Conservation (phyloP, 331 rosid genomes). For the Phaseolus coccineus region DNA sequence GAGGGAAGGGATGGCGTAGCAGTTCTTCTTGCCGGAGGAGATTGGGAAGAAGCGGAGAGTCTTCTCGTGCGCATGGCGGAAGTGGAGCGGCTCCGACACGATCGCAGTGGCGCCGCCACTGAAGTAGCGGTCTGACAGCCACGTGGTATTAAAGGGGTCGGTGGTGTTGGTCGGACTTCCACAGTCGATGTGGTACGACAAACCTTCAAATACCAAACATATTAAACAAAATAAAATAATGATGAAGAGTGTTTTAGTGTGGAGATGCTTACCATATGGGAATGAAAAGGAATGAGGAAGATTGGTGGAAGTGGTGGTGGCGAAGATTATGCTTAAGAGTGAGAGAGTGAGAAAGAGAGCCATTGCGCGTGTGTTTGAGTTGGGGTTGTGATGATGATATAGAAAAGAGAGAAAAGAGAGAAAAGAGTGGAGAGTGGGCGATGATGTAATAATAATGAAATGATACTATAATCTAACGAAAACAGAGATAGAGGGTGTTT, state of each 20-base stretch:
- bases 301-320: conserved; percentile 11
- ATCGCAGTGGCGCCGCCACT: conserved; percentile 69
- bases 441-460: background rate
- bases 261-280: background rate
- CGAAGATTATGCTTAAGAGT: background rate
- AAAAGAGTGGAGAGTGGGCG: background rate
- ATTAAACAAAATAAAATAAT: background rate
- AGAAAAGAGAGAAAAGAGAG: conserved; percentile 14
- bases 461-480: too few relatives aligned
- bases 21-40: conserved; percentile 88
- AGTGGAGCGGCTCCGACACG: conserved; percentile 88
- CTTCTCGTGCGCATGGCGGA: conserved; percentile 73
- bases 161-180: conserved; percentile 68
- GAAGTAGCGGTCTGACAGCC: conserved; percentile 89
- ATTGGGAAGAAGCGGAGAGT: conserved; percentile 86
- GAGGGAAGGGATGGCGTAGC: conserved; percentile 72
- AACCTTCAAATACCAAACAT: conserved; percentile 43
- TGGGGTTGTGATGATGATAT: conserved; percentile 11
- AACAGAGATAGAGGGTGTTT: background rate
- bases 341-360: conserved; percentile 35
- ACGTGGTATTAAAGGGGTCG: conserved; percentile 70
- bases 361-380: conserved; percentile 48
- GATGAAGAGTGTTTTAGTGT: background rate
- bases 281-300: background rate
- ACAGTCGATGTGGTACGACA: conserved; percentile 79